Evolutionary conservation across 495 filamentous ascomycete genomes (phyloP).

Genomic region (Physcia stellaris): DNA sequence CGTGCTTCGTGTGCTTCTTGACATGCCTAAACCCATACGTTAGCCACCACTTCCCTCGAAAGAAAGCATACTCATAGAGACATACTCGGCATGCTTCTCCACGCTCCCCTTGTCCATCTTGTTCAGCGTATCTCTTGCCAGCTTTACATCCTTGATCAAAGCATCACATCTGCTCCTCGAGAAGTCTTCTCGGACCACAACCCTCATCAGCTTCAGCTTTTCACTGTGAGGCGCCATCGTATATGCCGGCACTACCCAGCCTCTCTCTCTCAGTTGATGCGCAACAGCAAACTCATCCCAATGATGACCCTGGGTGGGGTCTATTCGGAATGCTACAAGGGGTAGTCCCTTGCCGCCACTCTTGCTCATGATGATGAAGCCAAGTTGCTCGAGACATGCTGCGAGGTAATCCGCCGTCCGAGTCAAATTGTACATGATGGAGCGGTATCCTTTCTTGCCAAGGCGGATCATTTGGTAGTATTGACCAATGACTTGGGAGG

Average conservation of each 20-base stretch:
- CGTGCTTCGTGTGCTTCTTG: slow-evolving; percentile 32
- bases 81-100: slow-evolving; percentile 48
- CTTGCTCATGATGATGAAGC: slow-evolving; percentile 78
- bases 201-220: slow-evolving; percentile 68
- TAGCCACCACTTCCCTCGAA: too few species aligned
- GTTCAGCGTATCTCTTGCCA: slow-evolving; percentile 51
- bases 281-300: slow-evolving; percentile 78
- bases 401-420: slow-evolving; percentile 72
- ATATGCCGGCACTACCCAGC: slow-evolving; percentile 87
- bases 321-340: slow-evolving; percentile 71
- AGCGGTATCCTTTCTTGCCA: slow-evolving; percentile 72
- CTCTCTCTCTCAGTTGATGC: slow-evolving; percentile 66
- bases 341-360: slow-evolving; percentile 61
- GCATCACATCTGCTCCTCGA: slow-evolving; percentile 59
- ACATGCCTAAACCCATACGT: too few species aligned
- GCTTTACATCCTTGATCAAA: slow-evolving; percentile 58
- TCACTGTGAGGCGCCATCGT: slow-evolving; percentile 83
- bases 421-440: slow-evolving; percentile 80
- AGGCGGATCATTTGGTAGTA: slow-evolving; percentile 93
- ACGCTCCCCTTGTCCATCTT: slow-evolving; percentile 59
- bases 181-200: slow-evolving; percentile 86
- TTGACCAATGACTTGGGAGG: slow-evolving; percentile 83
- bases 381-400: slow-evolving; percentile 49
- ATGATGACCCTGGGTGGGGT: slow-evolving; percentile 39
- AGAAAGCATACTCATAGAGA: slow-evolving; percentile 4